Evolutionary conservation across 352 stramenopile genomes (phyloP).

Genomic region (Phytophthora fragariaefolia): DNA sequence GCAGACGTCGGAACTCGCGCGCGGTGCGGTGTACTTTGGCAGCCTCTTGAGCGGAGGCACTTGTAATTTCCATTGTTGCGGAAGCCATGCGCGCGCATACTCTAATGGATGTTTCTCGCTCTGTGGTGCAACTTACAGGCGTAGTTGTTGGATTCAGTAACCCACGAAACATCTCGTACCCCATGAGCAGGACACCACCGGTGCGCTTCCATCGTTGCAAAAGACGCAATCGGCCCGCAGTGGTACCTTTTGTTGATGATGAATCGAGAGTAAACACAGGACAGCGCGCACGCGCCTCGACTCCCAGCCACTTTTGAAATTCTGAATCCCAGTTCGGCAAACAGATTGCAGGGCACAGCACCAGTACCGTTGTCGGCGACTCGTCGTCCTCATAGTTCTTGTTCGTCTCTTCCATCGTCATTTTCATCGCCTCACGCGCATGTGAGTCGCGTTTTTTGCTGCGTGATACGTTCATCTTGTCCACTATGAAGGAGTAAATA

Average conservation of each 20-base stretch:
- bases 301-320: slow-evolving; percentile 96
- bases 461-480: slow-evolving; percentile 40
- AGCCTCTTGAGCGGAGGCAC: slow-evolving; percentile 50
- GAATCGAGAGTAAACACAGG: slow-evolving; percentile 72
- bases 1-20: slow-evolving; percentile 55
- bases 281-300: slow-evolving; percentile 58
- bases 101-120: slow-evolving; percentile 57
- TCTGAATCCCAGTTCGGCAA: slow-evolving; percentile 98
- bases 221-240: slow-evolving; percentile 53
- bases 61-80: slow-evolving; percentile 74
- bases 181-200: slow-evolving; percentile 85
- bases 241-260: slow-evolving; percentile 60
- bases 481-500: slow-evolving; percentile 82
- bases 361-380: slow-evolving; percentile 68
- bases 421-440: no score
- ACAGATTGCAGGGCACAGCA: slow-evolving; percentile 96
- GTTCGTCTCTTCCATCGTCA: no score
- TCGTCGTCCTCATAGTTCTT: slow-evolving; percentile 7
- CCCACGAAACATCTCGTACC: slow-evolving; percentile 91
- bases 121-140: slow-evolving; percentile 25
- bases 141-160: slow-evolving; percentile 75
- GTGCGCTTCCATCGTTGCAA: slow-evolving; percentile 78
- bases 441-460: background rate
- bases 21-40: slow-evolving; percentile 61
- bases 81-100: slow-evolving; percentile 70